Evolutionary conservation across 2,329 filamentous ascomycete genomes (phyloP), one percentile per base, ranked within the genome.

Genomic region (Calonectria leucothoes): DNA sequence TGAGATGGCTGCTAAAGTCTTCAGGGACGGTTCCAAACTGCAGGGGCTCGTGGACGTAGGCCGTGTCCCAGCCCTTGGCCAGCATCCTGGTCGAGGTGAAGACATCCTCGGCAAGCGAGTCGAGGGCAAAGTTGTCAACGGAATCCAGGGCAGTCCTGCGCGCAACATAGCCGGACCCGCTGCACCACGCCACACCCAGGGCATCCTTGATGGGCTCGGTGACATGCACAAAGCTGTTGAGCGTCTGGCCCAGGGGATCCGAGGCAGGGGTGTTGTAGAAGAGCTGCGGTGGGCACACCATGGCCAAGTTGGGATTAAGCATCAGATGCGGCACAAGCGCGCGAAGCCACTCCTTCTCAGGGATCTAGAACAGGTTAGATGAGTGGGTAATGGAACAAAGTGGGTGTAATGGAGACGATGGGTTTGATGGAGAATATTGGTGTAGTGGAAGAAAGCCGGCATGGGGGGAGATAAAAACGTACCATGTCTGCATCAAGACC

Each of bases 21-120:
- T 91, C 90, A 4, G 91, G 88, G 1, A 92, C 89, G 2, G 88
- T 89, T 42, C 91, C 91, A 51, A 87, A 92, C 80, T 93, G 91
- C 2, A 93, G 84, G 4, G 87, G 86, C 77, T 93, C 91, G 75
- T 91, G 89, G 35, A 91, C 82, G 76, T 89, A 92, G 0, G 89
- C 90, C 2, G 90, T 92, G 77, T 39, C 39, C 55, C 55, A 61
- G 3, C 55, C 55, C 25, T 61, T 61, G 8, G 33, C 55, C 7
- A 61, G 23, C 55, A 61, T 61, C 25, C 25, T 39, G 8, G 55
- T 61, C n/a, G 55, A 61, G 14, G 55, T 61, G 14, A 39, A 39
- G 15, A 61, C 55, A 8, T 61, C 55, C 10, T 61, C 55, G 5
- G 55, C 55, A 3, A 61, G 55, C 1, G 55, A 61, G 33, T 39